Evolutionary conservation across 768 basidiomycete genomes (phyloP).

Genomic region (Phanerochaete carnosa): DNA sequence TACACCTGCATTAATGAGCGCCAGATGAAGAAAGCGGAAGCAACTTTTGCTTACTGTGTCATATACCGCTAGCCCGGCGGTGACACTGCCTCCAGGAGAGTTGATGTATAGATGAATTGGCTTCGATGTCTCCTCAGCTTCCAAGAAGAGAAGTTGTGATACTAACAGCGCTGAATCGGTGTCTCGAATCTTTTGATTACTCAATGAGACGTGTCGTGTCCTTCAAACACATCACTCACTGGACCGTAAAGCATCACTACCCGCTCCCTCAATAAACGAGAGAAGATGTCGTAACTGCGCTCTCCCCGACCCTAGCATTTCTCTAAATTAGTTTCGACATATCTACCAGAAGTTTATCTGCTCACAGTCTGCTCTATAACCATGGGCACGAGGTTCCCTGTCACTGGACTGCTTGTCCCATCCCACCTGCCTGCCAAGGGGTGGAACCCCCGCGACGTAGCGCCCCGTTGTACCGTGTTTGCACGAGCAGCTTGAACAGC

Average conservation of each 20-base stretch:
- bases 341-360: background rate
- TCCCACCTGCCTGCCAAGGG: constrained; percentile 40
- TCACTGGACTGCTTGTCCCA: constrained; percentile 35
- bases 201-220: background rate
- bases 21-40: background rate
- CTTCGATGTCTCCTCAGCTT: constrained; percentile 91
- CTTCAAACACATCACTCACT: constrained; percentile 41
- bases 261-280: constrained; percentile 85
- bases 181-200: constrained; percentile 71
- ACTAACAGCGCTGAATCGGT: constrained; percentile 85
- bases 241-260: constrained; percentile 96
- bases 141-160: constrained; percentile 91
- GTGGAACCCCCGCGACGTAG: constrained; percentile 43
- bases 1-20: constrained; percentile 28
- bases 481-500: background rate
- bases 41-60: constrained; percentile 68
- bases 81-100: constrained; percentile 94
- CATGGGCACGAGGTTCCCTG: constrained; percentile 78
- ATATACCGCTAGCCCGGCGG: constrained; percentile 94
- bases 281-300: constrained; percentile 94
- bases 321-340: constrained; percentile 1
- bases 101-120: constrained; percentile 98
- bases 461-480: background rate
- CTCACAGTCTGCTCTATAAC: constrained; percentile 90
- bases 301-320: constrained; percentile 71